A percentile compares a stretch with the other conserved stretches of the same genome.
Evolutionary conservation across 2,329 filamentous ascomycete species (phyloP).

Genomic region (Neonectria sp.): DNA sequence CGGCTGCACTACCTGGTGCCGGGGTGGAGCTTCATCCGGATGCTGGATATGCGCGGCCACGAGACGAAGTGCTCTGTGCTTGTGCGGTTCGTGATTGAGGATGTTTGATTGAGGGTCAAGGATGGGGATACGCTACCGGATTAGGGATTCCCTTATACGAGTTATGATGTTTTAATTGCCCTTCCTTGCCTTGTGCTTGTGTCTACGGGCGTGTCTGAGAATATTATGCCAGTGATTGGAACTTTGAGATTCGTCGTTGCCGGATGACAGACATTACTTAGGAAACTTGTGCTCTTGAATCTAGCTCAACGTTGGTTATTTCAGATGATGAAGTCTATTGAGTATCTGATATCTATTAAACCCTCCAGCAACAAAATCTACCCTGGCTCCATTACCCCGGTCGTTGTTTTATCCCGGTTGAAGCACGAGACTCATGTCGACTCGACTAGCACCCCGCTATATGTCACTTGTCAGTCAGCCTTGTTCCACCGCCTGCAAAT

Average conservation of each 20-base stretch:
- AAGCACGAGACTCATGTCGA: too few relatives aligned
- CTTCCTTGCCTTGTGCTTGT: background rate
- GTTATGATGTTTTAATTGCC: slow-evolving; percentile 3
- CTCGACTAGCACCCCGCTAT: too few relatives aligned
- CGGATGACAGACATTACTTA: too few relatives aligned
- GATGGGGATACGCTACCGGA: background rate
- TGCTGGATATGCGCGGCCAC: slow-evolving; percentile 75
- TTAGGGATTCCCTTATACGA: slow-evolving; percentile 3
- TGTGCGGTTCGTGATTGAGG: slow-evolving; percentile 71
- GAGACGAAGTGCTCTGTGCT: slow-evolving; percentile 75
- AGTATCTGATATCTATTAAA: too few relatives aligned
- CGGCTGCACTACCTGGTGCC: slow-evolving; percentile 68
- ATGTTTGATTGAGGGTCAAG: slow-evolving; percentile 43
- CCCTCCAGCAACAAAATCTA: background rate
- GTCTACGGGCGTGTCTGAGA: background rate
- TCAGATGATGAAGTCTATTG: too few relatives aligned
- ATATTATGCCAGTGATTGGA: background rate
- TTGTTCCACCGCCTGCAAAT: too few relatives aligned
- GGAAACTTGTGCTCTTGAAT: background rate
- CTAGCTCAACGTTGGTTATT: background rate
- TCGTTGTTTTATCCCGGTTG: too few relatives aligned
- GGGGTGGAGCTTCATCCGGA: slow-evolving; percentile 75
- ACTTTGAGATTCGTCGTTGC: too few relatives aligned
- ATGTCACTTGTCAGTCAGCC: too few relatives aligned
- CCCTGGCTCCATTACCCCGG: too few relatives aligned